Percentiles rank a stretch among this genome's conserved stretches.
These are phyloP conservation scores for Cronartium quercuum DNA, from an alignment of 1,284 basidiomycete genomes.

Conservation along the genomic window DNA sequence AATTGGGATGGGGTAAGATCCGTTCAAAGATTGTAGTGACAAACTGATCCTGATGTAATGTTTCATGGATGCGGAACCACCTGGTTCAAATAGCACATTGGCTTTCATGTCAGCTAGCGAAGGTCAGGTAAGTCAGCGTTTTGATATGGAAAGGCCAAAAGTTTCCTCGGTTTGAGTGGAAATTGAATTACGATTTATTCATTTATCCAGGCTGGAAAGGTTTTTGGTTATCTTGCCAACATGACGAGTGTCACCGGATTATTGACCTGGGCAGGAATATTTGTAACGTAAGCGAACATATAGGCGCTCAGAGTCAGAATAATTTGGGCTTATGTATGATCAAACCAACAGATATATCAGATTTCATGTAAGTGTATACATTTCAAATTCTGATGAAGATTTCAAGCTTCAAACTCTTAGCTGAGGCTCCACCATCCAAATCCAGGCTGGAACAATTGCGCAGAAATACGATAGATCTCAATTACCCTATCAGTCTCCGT, in stretches of 20 bases:
- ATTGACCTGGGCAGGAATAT: slow-evolving; percentile 79
- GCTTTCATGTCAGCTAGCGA: slow-evolving; percentile 47
- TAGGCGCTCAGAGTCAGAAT: too few relatives aligned
- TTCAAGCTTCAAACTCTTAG: neutral
- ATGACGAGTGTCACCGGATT: slow-evolving; percentile 54
- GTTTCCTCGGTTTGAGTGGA: too few relatives aligned
- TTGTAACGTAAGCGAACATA: slow-evolving; percentile 58
- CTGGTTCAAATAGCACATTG: slow-evolving; percentile 56
- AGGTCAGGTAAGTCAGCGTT: slow-evolving; percentile 55
- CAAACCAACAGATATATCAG: slow-evolving; percentile 26
- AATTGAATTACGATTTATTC: too few relatives aligned
- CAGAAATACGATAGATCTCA: slow-evolving; percentile 64
- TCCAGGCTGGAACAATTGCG: slow-evolving; percentile 62
- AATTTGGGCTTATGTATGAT: too few relatives aligned
- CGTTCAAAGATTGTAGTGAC: neutral
- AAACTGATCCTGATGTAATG: neutral
- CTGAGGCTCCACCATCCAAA: neutral
- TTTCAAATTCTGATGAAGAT: neutral
- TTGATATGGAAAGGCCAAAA: slow-evolving; percentile 61
- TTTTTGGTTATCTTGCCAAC: slow-evolving; percentile 31
- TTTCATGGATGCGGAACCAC: neutral
- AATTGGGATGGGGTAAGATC: slow-evolving; percentile 25
- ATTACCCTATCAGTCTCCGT: slow-evolving; percentile 60
- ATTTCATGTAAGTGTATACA: slow-evolving; percentile 20
- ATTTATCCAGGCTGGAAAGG: slow-evolving; percentile 53